Percentiles rank a stretch among this genome's conserved stretches.
phyloP scores from a whole-genome alignment of 495 filamentous ascomycete genomes.

The Collariella sp. region DNA sequence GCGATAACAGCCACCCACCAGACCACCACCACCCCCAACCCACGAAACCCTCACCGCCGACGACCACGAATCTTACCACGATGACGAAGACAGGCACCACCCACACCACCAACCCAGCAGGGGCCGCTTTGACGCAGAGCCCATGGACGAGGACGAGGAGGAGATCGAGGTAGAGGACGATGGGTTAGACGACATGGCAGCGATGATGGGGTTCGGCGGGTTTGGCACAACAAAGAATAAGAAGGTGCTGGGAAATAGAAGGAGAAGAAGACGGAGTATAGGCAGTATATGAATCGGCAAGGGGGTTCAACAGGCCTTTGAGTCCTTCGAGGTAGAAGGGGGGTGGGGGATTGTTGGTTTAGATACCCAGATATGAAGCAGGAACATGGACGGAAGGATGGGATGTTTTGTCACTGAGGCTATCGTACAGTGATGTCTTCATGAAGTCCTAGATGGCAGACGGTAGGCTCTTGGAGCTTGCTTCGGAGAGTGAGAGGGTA shows the following conservation, averaged over 20 bases:
- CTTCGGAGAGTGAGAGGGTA: no score
- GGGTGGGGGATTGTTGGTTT: constrained; percentile 2
- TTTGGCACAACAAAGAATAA: constrained; percentile 86
- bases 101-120: no score
- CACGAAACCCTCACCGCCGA: background rate
- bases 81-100: constrained; percentile 9
- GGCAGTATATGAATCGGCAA: constrained; percentile 99
- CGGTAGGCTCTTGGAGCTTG: no score
- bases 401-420: no score
- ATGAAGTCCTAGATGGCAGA: background rate
- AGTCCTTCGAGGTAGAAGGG: constrained; percentile 36
- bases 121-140: constrained; percentile 27
- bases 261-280: constrained; percentile 91
- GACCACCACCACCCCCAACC: background rate
- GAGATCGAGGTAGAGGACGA: constrained; percentile 54
- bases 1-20: constrained; percentile 32
- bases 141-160: constrained; percentile 41
- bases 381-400: no score
- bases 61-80: constrained; percentile 9
- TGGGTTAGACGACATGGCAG: constrained; percentile 63
- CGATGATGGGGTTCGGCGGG: constrained; percentile 76
- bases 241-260: constrained; percentile 87
- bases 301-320: constrained; percentile 91
- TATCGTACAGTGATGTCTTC: no score
- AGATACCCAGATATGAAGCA: constrained; percentile 12